Conservation (phyloP, 768 basidiomycete species). For the Leccinum truebloodii region DNA sequence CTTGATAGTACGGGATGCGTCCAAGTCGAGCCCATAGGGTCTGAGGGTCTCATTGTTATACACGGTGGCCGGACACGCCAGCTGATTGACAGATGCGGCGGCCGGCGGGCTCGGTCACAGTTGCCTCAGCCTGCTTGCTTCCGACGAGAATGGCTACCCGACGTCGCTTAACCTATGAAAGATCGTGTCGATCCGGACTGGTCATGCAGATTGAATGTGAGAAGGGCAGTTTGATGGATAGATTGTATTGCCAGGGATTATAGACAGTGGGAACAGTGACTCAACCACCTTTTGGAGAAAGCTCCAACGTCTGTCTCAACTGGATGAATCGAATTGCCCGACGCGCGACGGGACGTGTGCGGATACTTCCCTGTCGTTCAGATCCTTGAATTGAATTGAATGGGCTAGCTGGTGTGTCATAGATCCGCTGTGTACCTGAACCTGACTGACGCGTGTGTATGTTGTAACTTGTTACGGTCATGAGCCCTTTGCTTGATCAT, state of each 20-base stretch:
- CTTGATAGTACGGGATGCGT: not conserved
- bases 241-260: not conserved
- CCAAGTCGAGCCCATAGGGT: not conserved
- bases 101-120: not conserved
- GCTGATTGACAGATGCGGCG: not conserved
- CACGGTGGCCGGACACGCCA: not conserved
- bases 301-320: not conserved
- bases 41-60: not conserved
- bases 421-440: not conserved
- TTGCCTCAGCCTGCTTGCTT: not conserved
- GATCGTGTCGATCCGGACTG: constrained; percentile 1
- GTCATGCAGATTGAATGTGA: not conserved
- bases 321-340: not conserved
- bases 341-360: not conserved
- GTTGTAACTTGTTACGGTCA: not conserved
- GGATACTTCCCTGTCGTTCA: not conserved
- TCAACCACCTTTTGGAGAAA: not conserved
- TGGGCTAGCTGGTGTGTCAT: not conserved
- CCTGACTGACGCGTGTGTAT: not conserved
- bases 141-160: not conserved
- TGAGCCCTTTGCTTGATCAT: not conserved
- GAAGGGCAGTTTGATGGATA: not conserved
- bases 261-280: not conserved
- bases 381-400: not conserved
- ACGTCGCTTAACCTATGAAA: not conserved